Evolutionary conservation across 2,329 filamentous ascomycete genomes (phyloP), one percentile per base, ranked within the genome.

Genomic region (Exophiala calicioides): DNA sequence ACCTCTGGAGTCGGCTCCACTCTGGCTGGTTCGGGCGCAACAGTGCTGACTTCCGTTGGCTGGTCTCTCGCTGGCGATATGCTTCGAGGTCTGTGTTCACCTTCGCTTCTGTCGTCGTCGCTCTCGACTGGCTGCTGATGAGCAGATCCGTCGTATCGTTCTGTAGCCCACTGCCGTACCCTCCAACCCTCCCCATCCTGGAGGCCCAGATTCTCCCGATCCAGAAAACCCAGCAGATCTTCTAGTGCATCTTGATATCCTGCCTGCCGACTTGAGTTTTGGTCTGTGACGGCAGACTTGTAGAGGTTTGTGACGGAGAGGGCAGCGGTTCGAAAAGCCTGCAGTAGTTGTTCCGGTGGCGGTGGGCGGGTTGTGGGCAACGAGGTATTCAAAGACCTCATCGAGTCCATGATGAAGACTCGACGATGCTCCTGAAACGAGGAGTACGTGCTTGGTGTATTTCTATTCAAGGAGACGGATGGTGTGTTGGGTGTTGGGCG

Each of bases 181-280:
- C 72, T 72, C 76, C 78, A 82, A 5, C 81, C 88, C 65, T 95
- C 90, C 10, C 88, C 88, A 65, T 93, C 87, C 36, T 78, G 79
- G 9, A 93, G 64, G 0, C 88, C 89, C 44, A 95, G 75, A 55
- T 88, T 82, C 62, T 90, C 84, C 62, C 81, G 85, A 64, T 97
- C 90, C 43, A 97, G 72, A 58, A 95, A 94, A 12, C 77, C 70
- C n/a, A 96, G 72, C 4, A 98, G 74, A 58, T 97, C 91, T 55
- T 96, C 89, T 27, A 98, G 74, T 27, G 90, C 94, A 63, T 97
- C 90, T 66, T 96, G 90, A 60, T 96, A 97, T 19, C 93, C 93
- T 29, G 90, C 85, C 39, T 80, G 72, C 38, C 88, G 82, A 35
- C 89, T 83, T 60, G 84, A 84, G 38, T 84, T 77, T 65, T 93